Evolutionary conservation across 148 eudicot species (phyloP).

Genomic region (Polygonum maritimum): DNA sequence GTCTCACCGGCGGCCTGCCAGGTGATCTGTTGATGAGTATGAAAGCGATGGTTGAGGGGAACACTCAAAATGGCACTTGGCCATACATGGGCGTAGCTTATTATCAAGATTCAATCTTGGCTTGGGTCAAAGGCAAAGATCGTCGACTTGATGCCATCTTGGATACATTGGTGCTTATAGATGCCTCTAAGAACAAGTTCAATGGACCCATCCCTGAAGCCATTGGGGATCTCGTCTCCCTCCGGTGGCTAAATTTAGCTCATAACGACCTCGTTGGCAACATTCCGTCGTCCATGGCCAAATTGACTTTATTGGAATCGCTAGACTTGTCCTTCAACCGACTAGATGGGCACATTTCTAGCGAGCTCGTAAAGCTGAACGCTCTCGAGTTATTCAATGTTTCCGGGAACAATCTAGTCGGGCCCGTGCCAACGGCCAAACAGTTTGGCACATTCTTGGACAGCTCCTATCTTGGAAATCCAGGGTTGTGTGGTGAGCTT

Average conservation of each 20-base stretch:
- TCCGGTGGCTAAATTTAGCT: slow-evolving; percentile 19
- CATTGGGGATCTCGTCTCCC: slow-evolving; percentile 11
- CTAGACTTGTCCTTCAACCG: slow-evolving; percentile 23
- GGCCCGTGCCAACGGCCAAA: slow-evolving; percentile 18
- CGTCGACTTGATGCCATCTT: background rate
- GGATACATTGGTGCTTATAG: background rate
- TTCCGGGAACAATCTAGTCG: slow-evolving; percentile 19
- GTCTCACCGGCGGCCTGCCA: slow-evolving; percentile 12
- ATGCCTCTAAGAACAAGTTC: slow-evolving; percentile 20
- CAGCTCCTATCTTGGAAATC: slow-evolving; percentile 21
- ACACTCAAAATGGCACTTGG: background rate
- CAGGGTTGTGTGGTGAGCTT: slow-evolving; percentile 19
- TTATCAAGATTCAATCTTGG: background rate
- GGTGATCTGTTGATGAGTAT: background rate
- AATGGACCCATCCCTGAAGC: slow-evolving; percentile 19
- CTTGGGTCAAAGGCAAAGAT: background rate
- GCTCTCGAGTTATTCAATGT: slow-evolving; percentile 19
- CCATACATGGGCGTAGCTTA: background rate
- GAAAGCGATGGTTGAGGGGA: slow-evolving; percentile 11
- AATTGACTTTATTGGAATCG: slow-evolving; percentile 13
- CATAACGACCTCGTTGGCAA: slow-evolving; percentile 16
- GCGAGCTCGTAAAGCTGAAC: background rate
- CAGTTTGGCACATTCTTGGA: slow-evolving; percentile 20
- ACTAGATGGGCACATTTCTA: slow-evolving; percentile 19
- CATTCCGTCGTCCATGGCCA: slow-evolving; percentile 18